A percentile compares a stretch with the other conserved stretches of the same genome.
Conservation (phyloP, 2,329 filamentous ascomycete species). For the Grosmannia huntii region DNA sequence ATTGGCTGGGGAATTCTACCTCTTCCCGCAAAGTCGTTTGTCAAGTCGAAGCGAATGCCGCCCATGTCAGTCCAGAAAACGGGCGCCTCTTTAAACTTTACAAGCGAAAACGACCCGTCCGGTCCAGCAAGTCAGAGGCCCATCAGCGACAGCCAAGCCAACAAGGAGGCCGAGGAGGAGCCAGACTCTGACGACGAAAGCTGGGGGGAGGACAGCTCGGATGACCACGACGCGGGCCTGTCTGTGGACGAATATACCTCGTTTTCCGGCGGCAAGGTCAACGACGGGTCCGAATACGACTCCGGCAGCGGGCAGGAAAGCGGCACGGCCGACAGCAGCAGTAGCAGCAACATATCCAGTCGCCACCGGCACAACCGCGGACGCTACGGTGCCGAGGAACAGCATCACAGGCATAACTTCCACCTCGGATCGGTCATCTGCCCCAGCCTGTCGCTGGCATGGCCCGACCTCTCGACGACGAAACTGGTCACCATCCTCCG, state of each 20-base stretch:
- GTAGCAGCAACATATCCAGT: background rate
- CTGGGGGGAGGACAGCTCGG: background rate
- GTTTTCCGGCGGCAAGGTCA: background rate
- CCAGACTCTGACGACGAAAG: background rate
- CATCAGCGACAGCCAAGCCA: background rate
- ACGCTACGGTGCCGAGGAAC: background rate
- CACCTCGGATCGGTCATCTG: constrained; percentile 6
- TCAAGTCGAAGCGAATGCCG: background rate
- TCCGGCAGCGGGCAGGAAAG: background rate
- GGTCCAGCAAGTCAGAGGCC: too few relatives aligned
- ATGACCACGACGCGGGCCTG: background rate
- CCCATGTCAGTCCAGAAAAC: too few relatives aligned
- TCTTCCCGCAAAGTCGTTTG: background rate
- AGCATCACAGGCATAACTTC: background rate
- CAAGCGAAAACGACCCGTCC: constrained; percentile 1
- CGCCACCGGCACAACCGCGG: background rate
- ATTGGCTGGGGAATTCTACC: background rate
- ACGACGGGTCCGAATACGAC: background rate
- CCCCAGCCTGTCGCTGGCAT: constrained; percentile 5
- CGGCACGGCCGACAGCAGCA: background rate
- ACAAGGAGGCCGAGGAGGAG: background rate
- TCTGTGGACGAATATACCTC: background rate
- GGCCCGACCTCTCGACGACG: background rate
- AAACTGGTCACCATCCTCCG: background rate
- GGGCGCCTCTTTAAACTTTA: background rate